Evolutionary conservation across 2,329 filamentous ascomycete species (phyloP).

Genomic region (Torrubiella hemipterigena): DNA sequence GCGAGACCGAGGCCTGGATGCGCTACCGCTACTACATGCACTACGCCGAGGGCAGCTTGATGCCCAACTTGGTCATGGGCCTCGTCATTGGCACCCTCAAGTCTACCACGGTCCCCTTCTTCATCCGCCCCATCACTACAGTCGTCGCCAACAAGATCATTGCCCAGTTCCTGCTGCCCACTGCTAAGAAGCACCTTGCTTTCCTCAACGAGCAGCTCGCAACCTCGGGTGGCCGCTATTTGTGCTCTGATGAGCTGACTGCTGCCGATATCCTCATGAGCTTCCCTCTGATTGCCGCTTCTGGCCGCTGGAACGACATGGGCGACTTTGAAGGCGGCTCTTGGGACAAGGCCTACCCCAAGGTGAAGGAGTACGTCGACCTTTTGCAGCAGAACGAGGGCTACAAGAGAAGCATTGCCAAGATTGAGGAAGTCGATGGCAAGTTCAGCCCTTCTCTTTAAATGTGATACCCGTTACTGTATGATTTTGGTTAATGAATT

Average conservation of each 20-base stretch:
- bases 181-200: conserved; percentile 32
- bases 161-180: conserved; percentile 31
- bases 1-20: conserved; percentile 49
- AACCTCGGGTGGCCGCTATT: conserved; percentile 31
- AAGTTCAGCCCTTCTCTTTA: conserved; percentile 12
- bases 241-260: conserved; percentile 36
- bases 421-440: conserved; percentile 37
- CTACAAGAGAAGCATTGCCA: conserved; percentile 33
- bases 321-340: conserved; percentile 28
- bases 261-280: conserved; percentile 42
- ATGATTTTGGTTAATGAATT: not conserved
- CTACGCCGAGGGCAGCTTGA: conserved; percentile 75
- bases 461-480: not conserved
- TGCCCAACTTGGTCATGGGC: conserved; percentile 55
- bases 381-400: conserved; percentile 32
- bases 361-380: conserved; percentile 33
- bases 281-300: conserved; percentile 35
- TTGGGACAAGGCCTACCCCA: conserved; percentile 28
- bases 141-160: conserved; percentile 30
- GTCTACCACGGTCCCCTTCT: conserved; percentile 34
- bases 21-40: conserved; percentile 62
- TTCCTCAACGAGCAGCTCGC: conserved; percentile 37
- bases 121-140: conserved; percentile 38
- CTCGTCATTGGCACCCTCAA: conserved; percentile 42
- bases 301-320: conserved; percentile 24